These are phyloP conservation scores for Colletotrichum musicola DNA, from an alignment of 2,329 filamentous ascomycete genomes.

Conservation along the genomic window DNA sequence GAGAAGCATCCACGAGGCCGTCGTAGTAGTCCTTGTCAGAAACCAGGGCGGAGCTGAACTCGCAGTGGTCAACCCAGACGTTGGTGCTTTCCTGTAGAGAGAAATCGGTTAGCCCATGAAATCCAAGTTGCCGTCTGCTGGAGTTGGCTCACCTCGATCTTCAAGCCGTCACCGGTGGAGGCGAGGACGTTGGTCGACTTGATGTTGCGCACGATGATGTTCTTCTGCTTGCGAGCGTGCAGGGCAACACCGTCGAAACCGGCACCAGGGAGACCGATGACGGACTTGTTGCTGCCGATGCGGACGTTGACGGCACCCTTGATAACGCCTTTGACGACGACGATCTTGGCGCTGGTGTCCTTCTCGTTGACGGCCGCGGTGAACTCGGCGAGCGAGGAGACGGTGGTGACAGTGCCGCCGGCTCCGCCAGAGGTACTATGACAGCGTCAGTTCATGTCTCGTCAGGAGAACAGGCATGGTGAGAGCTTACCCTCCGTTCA, in stretches of 20 bases:
- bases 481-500: constrained; percentile 51
- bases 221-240: constrained; percentile 57
- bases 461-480: neutral
- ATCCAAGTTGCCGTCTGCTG: accelerated
- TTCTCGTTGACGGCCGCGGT: constrained; percentile 58
- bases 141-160: constrained; percentile 25
- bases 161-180: constrained; percentile 57
- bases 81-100: constrained; percentile 54
- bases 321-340: constrained; percentile 55
- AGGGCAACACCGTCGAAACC: constrained; percentile 51
- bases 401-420: constrained; percentile 61
- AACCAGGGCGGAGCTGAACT: constrained; percentile 52
- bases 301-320: constrained; percentile 51
- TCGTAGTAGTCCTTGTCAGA: constrained; percentile 58
- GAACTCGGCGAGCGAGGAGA: constrained; percentile 59
- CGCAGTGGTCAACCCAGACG: constrained; percentile 62
- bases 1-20: constrained; percentile 58
- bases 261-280: constrained; percentile 51
- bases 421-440: constrained; percentile 60
- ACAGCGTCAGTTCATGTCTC: neutral
- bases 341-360: constrained; percentile 49
- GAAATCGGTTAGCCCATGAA: no score
- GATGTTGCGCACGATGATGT: constrained; percentile 70
- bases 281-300: constrained; percentile 58
- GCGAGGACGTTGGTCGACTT: constrained; percentile 55